These are phyloP conservation scores for Solanum okadae DNA, from an alignment of 257 asterid genomes.

Conservation along the genomic window DNA sequence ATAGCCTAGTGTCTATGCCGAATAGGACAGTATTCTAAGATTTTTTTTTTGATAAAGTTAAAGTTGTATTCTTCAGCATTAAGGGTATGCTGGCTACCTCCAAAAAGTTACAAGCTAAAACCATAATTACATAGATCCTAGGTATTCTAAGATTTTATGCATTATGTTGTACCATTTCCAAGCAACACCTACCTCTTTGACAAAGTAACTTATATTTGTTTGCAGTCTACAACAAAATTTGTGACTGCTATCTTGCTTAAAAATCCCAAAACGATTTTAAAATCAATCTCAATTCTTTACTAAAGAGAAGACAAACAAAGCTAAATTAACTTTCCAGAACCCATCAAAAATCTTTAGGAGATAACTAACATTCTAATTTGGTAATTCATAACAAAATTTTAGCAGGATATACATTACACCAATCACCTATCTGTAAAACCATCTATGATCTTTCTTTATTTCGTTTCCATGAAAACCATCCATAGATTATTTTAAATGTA, in stretches of 20 bases:
- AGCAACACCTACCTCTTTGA: background rate
- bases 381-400: background rate
- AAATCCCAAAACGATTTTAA: background rate
- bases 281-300: background rate
- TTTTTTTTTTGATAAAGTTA: background rate
- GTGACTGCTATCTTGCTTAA: background rate
- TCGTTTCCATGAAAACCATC: background rate
- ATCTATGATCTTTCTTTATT: background rate
- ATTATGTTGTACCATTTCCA: background rate
- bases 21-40: background rate
- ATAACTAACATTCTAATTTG: background rate
- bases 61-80: too few species aligned
- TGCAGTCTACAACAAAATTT: background rate
- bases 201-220: background rate
- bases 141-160: background rate
- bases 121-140: too few species aligned
- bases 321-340: background rate
- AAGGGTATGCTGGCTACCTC: too few species aligned
- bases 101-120: too few species aligned
- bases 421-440: background rate
- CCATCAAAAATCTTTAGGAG: background rate
- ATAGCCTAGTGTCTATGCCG: background rate
- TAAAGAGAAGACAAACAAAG: background rate
- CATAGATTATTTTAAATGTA: background rate
- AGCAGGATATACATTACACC: background rate